phyloP scores from a whole-genome alignment of 495 filamentous ascomycete genomes.

The Talaromyces liani region DNA sequence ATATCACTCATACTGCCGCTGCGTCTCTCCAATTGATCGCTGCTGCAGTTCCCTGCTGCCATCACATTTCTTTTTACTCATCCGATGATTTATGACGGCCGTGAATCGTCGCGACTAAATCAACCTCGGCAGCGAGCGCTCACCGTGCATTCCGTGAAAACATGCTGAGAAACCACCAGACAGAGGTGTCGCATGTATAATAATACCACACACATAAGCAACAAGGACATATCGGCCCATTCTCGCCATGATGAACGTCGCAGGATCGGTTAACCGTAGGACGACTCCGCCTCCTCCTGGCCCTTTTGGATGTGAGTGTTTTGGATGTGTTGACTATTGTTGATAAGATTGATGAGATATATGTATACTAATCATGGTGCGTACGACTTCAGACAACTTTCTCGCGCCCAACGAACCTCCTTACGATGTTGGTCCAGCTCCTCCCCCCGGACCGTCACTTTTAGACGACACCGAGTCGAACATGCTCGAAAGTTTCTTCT shows the following conservation, averaged over 20 bases:
- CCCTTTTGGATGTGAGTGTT: conserved; percentile 56
- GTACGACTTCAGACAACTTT: conserved; percentile 14
- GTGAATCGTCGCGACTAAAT: not conserved
- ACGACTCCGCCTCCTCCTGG: conserved; percentile 23
- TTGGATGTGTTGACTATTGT: not conserved
- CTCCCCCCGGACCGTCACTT: conserved; percentile 51
- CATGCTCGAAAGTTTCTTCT: conserved; percentile 57
- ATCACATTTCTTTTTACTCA: not conserved
- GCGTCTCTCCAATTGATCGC: not conserved
- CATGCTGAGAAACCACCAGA: not conserved
- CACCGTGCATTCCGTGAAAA: not conserved
- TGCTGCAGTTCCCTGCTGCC: not conserved
- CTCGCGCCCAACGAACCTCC: conserved; percentile 42
- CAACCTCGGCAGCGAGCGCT: not conserved
- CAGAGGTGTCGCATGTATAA: not conserved
- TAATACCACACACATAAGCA: not conserved
- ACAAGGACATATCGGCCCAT: not conserved
- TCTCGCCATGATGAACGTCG: conserved; percentile 27
- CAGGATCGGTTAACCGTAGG: conserved; percentile 19
- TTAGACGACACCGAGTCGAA: conserved; percentile 55
- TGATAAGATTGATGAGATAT: not conserved
- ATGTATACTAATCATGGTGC: not conserved
- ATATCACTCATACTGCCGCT: not conserved
- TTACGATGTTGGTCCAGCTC: conserved; percentile 48
- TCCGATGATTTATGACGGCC: not conserved